Evolutionary conservation across 345 rosid genomes (phyloP), one percentile per base, ranked within the genome.

Genomic region (Syzygium aromaticum): DNA sequence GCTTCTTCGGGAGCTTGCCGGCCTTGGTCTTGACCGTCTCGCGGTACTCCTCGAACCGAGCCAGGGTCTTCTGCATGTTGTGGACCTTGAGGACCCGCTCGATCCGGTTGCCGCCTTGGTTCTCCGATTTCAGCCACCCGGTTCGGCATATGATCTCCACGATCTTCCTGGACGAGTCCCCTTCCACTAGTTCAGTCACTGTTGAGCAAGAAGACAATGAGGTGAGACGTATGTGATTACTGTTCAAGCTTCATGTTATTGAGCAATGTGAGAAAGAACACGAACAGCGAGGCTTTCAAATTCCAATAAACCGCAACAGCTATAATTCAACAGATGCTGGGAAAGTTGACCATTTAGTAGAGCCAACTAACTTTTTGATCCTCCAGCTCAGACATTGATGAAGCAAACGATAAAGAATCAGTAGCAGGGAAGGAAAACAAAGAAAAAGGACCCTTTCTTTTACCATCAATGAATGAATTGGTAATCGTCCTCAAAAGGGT

Each of bases 151-250:
- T 98, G 85, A 98, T 98, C 89, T 98, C 99, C 43, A 98, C 99
- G n/a, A 98, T 98, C 88, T 98, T 96, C 88, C 99, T 95, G 2
- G 99, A 98, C 23, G 99, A 98, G 86, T 96, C 99, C 0, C 99
- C 99, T 91, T 98, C 99, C 85, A 94, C 94, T 2, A 98, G 98
- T 88, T 98, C 99, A n/a, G 99, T 95, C 57, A 98, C 99, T 96
- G 95, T 53, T 83, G 80, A 83, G 84, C 86, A 23, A 22, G 85
- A 56, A 80, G 0, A 19, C 49, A 19, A 19, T 19, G 82, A 3
- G 27, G 49, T 73, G 27, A 73, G 49, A 38, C 6, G 27, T 5
- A 73, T 40, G 82, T 19, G 82, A 73, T 40, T 38, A 5, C 11
- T 67, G 78, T 67, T 10, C 46, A 33, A 33, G 78, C 46, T 17